phyloP scores from a whole-genome alignment of 495 filamentous ascomycete genomes.

The Aspergillus ostianus region DNA sequence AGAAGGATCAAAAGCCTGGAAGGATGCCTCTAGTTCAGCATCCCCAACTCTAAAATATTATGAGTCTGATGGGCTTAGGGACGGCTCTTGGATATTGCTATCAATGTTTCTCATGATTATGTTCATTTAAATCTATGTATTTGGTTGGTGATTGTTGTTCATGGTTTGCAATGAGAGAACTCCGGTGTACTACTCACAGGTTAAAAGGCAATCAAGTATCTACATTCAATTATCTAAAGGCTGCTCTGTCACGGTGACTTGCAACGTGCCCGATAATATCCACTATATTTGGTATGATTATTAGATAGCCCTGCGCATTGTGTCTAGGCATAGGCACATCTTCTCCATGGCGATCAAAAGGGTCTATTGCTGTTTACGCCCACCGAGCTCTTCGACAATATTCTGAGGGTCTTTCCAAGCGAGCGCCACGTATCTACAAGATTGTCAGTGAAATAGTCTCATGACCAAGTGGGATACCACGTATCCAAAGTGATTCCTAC shows the following conservation, averaged over 20 bases:
- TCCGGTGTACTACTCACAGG: not conserved
- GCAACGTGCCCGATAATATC: not conserved
- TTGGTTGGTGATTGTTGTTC: not conserved
- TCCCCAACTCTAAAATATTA: not conserved
- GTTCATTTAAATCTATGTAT: not conserved
- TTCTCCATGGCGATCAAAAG: not conserved
- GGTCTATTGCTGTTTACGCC: conserved; percentile 8
- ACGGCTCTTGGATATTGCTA: not conserved
- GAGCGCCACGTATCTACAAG: conserved; percentile 50
- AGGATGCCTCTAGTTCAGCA: not conserved
- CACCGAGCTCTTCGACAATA: conserved; percentile 46
- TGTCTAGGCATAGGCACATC: not conserved
- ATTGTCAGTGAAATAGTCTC: conserved; percentile 9
- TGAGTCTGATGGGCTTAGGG: not conserved
- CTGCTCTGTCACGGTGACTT: not conserved
- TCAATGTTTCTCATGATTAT: not conserved
- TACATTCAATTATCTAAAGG: not conserved
- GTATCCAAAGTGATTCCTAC: conserved; percentile 47
- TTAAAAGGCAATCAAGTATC: not conserved
- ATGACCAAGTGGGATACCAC: not conserved
- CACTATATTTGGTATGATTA: not conserved
- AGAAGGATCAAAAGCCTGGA: not conserved
- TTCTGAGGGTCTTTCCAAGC: conserved; percentile 62
- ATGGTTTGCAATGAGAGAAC: not conserved
- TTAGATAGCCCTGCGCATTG: not conserved